These are phyloP conservation scores for Monilinia vaccinii-corymbosi DNA, from an alignment of 2,329 filamentous ascomycete genomes.

Conservation along the genomic window DNA sequence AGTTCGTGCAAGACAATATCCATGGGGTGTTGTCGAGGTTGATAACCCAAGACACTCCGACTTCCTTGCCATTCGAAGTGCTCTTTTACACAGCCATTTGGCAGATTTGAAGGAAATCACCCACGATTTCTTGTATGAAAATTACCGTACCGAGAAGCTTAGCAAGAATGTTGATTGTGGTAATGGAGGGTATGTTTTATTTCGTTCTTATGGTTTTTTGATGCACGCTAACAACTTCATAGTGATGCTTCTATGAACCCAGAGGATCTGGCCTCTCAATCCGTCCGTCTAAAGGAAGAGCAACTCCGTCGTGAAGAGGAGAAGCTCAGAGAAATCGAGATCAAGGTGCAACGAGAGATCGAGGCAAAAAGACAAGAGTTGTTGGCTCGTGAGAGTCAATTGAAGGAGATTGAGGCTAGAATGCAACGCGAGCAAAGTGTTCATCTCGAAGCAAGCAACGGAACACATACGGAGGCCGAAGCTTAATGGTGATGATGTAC, in stretches of 20 bases:
- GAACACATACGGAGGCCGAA: constrained; percentile 20
- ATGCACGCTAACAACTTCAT: constrained; percentile 15
- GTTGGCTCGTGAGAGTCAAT: constrained; percentile 91
- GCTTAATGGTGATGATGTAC: constrained; percentile 16
- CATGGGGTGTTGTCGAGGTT: constrained; percentile 97
- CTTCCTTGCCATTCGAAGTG: constrained; percentile 94
- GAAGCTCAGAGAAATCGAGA: constrained; percentile 98
- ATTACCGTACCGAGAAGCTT: constrained; percentile 99
- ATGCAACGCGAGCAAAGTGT: constrained; percentile 80
- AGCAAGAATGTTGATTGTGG: constrained; percentile 97
- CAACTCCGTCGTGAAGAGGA: constrained; percentile 98
- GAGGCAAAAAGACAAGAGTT: constrained; percentile 99
- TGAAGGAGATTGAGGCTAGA: constrained; percentile 96
- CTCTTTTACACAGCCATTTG: constrained; percentile 92
- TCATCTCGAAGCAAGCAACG: constrained; percentile 31
- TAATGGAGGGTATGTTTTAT: constrained; percentile 66
- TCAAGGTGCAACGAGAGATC: constrained; percentile 99
- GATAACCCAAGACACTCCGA: constrained; percentile 99
- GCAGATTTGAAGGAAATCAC: constrained; percentile 99
- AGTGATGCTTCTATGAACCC: constrained; percentile 92
- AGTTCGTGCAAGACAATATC: constrained; percentile 93
- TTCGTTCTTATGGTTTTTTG: constrained; percentile 26
- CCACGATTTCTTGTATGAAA: constrained; percentile 99
- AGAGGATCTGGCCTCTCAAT: constrained; percentile 92
- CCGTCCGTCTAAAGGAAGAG: constrained; percentile 98